Evolutionary conservation across 306 rosid species (phyloP).

Genomic region (Cicer cuneatum): DNA sequence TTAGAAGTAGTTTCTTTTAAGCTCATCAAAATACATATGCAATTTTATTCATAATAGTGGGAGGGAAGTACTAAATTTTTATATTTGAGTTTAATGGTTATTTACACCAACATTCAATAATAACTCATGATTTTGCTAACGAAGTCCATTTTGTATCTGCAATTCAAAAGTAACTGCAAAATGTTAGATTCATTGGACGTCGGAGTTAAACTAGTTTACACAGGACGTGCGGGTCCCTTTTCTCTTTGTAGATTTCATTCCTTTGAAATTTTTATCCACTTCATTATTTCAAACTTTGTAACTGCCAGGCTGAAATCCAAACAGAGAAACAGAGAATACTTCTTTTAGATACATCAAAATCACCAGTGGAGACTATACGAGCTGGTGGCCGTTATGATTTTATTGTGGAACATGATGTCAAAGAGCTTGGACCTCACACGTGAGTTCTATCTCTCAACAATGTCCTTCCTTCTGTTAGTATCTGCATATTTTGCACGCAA

Average conservation of each 20-base stretch:
- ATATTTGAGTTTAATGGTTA: neutral
- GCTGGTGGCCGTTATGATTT: constrained; percentile 95
- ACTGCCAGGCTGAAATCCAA: constrained; percentile 88
- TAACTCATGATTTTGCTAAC: too few relatives aligned
- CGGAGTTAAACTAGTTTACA: too few relatives aligned
- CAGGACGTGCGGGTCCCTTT: too few relatives aligned
- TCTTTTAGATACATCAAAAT: constrained; percentile 85
- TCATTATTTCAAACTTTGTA: constrained; percentile 6
- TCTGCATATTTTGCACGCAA: neutral
- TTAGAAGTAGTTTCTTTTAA: neutral
- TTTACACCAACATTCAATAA: too few relatives aligned
- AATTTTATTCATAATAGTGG: neutral
- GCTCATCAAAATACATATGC: neutral
- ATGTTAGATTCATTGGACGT: too few relatives aligned
- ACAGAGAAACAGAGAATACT: constrained; percentile 95
- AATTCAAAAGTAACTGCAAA: too few relatives aligned
- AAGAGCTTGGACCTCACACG: constrained; percentile 99
- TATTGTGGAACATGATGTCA: constrained; percentile 97
- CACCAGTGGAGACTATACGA: constrained; percentile 90
- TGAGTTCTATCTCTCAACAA: constrained; percentile 44
- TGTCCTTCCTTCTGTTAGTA: neutral
- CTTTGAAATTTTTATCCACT: constrained; percentile 2
- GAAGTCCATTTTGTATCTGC: too few relatives aligned
- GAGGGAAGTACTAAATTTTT: neutral
- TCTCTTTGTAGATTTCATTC: too few relatives aligned